Base-by-base conservation (phyloP, 495 filamentous ascomycete genomes). In the Opeltia flavorubescens region DNA sequence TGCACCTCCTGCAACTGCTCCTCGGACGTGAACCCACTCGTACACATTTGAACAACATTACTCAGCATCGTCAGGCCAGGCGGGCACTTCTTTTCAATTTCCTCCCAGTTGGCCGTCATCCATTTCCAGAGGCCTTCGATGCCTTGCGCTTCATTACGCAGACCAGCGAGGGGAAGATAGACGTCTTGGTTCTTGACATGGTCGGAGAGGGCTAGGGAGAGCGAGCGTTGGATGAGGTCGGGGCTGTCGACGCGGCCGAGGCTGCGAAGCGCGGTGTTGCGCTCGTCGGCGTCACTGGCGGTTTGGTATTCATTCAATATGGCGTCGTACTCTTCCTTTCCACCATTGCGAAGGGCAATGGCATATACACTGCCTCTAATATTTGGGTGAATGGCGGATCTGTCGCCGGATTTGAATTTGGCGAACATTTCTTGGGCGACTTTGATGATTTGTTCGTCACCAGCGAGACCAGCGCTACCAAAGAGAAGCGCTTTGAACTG, bases 131-230 rank as follows among this genome's bases (percentile, higher is more conserved):
- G 69, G 9, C 81, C 83, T 46, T 85, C 71, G 40, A 89, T 82
- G 56, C 91, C 91, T 38, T 78, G 74, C 4, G 74, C 64, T 59
- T 94, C 84, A 54, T 71, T 77, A 47, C 91, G 77, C 43, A 98
- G 73, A 23, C 83, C 85, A 31, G 75, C 72, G 23, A 93, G 66
- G 2, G 79, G 91, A 58, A 95, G 79, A 69, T 95, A 96, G 53
- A 98, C 80, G 58, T 98, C 91, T 66, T 98, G 91, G 53, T 81
- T 87, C 69, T 94, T 93, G 62, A 98, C 86, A 50, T 94, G 83
- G 33, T 80, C 74, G 62, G 80, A 77, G 49, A 84, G 71, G 35
- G 88, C 77, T 28, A 94, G 67, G 7, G 64, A 70, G 15, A 98
- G 74, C 2, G 88, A 89, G 46, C 78, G 77, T 61, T 86, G 62